Base-by-base conservation (phyloP, 495 filamentous ascomycete species). In the Aspergillus wentii region DNA sequence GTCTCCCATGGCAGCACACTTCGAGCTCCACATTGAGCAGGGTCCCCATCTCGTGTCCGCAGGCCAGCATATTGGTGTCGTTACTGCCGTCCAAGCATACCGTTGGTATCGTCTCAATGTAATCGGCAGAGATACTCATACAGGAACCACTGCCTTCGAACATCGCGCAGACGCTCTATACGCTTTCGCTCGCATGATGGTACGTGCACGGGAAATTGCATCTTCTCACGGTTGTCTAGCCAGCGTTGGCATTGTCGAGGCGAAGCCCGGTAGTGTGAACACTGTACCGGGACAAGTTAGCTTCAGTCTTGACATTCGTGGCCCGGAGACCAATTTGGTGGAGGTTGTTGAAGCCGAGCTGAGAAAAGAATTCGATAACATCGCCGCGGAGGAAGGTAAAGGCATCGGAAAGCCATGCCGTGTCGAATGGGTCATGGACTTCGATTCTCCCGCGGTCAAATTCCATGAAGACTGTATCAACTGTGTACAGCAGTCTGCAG, bases 1-100 rank as follows among this genome's bases (percentile, higher is more conserved):
- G 31, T 80, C 75, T 9, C 84, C 83, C 0, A 79, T 90, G 65
- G 86, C 76, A 13, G 86, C 86, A 1, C 85, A 89, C 54, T 90
- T 90, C 57, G 86, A 92, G 52, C 64, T 89, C 3, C 86, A 90
- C 49, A 89, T 91, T 38, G 86, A 91, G 51, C 85, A 91, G 59
- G 85, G 84, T 0, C 83, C 83, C 11, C 76, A 82, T 27, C 71
- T 91, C 2, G 75, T 86, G 35, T 60, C 66, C 2, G 69, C 75
- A 16, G 59, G 66, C 14, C 69, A 80, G 46, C 79, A 78, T 25
- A 74, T 88, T 17, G 85, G 84, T 6, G 73, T 86, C 5, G 85
- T 89, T 15, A 72, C 73, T 16, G 86, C 82, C 22, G 83, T 83
- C 6, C 67, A 71, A 42, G 67, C 69, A 17, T 87, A 83, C 52